phyloP scores from a whole-genome alignment of 257 asterid genomes.

The Scutellaria baicalensis region DNA sequence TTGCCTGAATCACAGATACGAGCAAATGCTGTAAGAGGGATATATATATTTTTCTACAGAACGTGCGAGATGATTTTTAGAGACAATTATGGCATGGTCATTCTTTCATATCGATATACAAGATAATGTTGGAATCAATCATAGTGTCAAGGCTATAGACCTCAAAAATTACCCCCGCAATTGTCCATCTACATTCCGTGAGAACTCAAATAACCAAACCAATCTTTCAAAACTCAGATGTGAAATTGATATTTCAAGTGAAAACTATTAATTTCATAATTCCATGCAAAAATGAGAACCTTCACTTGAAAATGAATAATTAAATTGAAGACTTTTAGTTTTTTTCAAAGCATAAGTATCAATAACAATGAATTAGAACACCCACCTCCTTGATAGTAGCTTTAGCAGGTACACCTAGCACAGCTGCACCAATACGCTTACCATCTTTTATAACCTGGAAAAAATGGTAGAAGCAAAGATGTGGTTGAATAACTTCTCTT shows the following conservation, averaged over 20 bases:
- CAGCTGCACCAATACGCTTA: constrained; percentile 85
- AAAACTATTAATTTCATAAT: background rate
- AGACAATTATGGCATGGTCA: no score
- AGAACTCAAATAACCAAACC: background rate
- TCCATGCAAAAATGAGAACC: background rate
- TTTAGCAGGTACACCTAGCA: constrained; percentile 94
- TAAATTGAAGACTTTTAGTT: background rate
- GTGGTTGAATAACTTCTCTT: background rate
- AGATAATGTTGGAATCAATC: no score
- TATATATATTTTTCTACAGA: background rate
- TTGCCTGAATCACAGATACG: constrained; percentile 45
- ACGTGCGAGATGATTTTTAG: no score
- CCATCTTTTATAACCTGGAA: constrained; percentile 95
- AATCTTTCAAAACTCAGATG: background rate
- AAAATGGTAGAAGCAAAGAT: constrained; percentile 12
- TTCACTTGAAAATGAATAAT: background rate
- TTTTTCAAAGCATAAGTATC: background rate
- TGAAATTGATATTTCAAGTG: background rate
- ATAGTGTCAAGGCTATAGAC: no score
- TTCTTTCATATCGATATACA: no score
- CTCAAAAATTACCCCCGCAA: background rate
- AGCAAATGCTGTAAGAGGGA: background rate
- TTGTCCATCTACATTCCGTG: background rate
- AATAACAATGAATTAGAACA: background rate
- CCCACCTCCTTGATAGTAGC: constrained; percentile 93